phyloP scores from a whole-genome alignment of 2,329 filamentous ascomycete species.

The Cordyceps sp. region DNA sequence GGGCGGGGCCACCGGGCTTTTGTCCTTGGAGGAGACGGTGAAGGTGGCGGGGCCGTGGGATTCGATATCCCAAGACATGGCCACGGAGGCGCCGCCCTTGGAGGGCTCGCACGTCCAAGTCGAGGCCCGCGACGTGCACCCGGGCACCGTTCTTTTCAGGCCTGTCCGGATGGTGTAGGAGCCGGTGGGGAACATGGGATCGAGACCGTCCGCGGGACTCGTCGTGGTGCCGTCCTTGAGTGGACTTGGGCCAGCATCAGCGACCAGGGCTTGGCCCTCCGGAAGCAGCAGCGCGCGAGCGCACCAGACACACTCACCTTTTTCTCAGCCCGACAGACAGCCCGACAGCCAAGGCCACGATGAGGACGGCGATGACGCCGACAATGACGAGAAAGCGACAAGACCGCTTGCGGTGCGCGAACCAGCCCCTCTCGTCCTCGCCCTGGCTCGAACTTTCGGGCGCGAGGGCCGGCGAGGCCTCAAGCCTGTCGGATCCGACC shows the following conservation, averaged over 20 bases:
- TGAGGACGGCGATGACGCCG: slow-evolving; percentile 12
- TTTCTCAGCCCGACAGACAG: slow-evolving; percentile 21
- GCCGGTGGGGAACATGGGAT: slow-evolving; percentile 37
- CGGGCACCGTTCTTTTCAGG: slow-evolving; percentile 32
- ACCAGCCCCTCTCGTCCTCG: slow-evolving; percentile 5
- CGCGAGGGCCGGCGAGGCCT: slow-evolving; percentile 1
- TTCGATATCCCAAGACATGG: slow-evolving; percentile 46
- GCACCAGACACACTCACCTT: slow-evolving; percentile 11
- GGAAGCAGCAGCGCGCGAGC: background rate
- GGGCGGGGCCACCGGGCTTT: slow-evolving; percentile 36
- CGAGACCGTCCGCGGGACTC: background rate
- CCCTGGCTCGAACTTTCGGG: slow-evolving; percentile 1
- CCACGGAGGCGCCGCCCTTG: slow-evolving; percentile 22
- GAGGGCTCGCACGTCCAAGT: slow-evolving; percentile 50
- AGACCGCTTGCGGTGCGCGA: slow-evolving; percentile 10
- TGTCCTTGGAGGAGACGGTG: slow-evolving; percentile 35
- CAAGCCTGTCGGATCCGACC: slow-evolving; percentile 4
- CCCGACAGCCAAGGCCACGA: slow-evolving; percentile 21
- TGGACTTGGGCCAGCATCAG: background rate
- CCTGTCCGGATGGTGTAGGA: slow-evolving; percentile 44
- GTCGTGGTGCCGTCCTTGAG: background rate
- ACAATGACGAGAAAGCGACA: slow-evolving; percentile 14
- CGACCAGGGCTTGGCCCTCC: background rate
- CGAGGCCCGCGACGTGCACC: slow-evolving; percentile 38
- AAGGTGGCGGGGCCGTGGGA: slow-evolving; percentile 22